These are phyloP conservation scores for Quercus lobata DNA, from an alignment of 331 rosid genomes.

Conservation along the genomic window DNA sequence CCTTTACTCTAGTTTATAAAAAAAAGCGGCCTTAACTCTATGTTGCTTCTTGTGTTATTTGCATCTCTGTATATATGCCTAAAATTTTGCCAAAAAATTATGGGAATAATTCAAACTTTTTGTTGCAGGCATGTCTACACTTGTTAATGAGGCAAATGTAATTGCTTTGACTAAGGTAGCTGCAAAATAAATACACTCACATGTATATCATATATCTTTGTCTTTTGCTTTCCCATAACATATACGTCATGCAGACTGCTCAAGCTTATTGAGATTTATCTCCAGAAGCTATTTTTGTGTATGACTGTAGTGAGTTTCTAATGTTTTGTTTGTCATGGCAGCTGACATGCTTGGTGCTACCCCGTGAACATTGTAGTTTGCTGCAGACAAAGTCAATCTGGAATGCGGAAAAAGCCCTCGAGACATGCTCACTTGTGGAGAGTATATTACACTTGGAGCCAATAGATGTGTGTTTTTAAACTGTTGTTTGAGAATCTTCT, in stretches of 20 bases:
- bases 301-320: conserved; percentile 18
- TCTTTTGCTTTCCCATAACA: conserved; percentile 20
- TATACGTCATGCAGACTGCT: conserved; percentile 12
- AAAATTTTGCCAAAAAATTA: not conserved
- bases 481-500: conserved; percentile 5
- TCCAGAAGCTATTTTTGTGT: conserved; percentile 12
- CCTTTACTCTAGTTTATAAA: not conserved
- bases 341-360: conserved; percentile 83
- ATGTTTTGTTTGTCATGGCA: conserved; percentile 44
- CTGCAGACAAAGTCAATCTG: conserved; percentile 69
- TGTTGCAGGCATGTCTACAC: conserved; percentile 55
- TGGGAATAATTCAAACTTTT: conserved; percentile 19
- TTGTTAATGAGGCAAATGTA: conserved; percentile 64
- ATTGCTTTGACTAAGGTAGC: conserved; percentile 73
- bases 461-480: conserved; percentile 51
- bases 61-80: not conserved
- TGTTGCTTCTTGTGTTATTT: not conserved
- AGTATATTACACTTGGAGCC: conserved; percentile 82
- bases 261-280: conserved; percentile 6
- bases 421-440: conserved; percentile 67
- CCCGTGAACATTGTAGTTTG: conserved; percentile 53
- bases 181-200: not conserved
- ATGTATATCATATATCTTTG: conserved; percentile 5
- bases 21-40: not conserved
- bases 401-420: conserved; percentile 53